phyloP scores from a whole-genome alignment of 129 eudicot genomes.

The Logfia minima region DNA sequence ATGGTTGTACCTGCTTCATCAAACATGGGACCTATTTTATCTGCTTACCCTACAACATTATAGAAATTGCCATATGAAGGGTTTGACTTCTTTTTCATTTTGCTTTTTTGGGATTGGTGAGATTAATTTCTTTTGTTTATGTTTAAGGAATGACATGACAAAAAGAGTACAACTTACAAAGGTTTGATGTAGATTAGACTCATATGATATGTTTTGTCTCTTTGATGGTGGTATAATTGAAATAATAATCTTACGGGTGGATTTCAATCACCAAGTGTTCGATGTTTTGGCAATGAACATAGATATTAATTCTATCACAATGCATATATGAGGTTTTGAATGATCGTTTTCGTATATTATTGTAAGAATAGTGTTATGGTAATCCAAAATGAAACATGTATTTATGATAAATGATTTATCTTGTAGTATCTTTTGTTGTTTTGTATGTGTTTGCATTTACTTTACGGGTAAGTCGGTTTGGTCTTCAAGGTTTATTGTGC shows the following conservation, averaged over 20 bases:
- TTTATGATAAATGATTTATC: too few species aligned
- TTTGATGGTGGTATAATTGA: slow-evolving; percentile 30
- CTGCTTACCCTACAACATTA: slow-evolving; percentile 64
- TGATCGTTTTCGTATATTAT: too few species aligned
- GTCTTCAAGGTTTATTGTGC: too few species aligned
- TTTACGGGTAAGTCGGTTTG: too few species aligned
- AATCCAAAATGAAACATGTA: too few species aligned
- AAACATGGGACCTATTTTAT: slow-evolving; percentile 46
- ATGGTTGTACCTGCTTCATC: slow-evolving; percentile 42
- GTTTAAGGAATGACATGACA: slow-evolving; percentile 32
- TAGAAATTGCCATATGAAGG: slow-evolving; percentile 30
- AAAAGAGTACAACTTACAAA: slow-evolving; percentile 29
- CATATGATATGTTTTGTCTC: slow-evolving; percentile 20
- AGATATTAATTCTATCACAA: too few species aligned
- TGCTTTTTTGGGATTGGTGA: slow-evolving; percentile 37
- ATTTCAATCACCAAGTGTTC: slow-evolving; percentile 15
- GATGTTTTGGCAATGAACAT: background rate
- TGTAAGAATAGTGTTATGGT: too few species aligned
- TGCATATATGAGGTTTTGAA: too few species aligned
- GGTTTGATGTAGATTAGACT: slow-evolving; percentile 29
- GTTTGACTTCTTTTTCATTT: slow-evolving; percentile 18
- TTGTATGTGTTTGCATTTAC: too few species aligned
- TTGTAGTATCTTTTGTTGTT: too few species aligned
- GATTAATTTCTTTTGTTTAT: slow-evolving; percentile 34
- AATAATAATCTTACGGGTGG: slow-evolving; percentile 23